Percentiles rank a stretch among this genome's conserved stretches.
Conservation (phyloP, 306 rosid species). For the Ceratonia siliqua region DNA sequence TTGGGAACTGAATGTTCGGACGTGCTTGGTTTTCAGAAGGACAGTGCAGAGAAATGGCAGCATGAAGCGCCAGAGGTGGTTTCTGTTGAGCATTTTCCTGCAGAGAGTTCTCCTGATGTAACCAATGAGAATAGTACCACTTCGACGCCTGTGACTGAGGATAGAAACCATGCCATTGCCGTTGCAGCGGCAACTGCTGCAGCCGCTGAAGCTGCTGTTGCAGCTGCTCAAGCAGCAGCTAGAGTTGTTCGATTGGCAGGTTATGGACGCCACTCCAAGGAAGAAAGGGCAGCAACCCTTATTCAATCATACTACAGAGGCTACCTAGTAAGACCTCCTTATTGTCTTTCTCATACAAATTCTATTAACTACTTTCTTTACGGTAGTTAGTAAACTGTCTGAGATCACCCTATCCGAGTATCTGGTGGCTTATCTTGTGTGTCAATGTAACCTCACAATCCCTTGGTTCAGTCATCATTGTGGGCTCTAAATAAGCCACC, state of each 20-base stretch:
- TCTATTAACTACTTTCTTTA: neutral
- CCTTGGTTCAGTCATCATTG: conserved; percentile 20
- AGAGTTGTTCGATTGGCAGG: conserved; percentile 80
- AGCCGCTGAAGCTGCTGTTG: conserved; percentile 82
- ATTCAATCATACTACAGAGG: conserved; percentile 92
- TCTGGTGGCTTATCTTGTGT: neutral
- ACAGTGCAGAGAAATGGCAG: conserved; percentile 53
- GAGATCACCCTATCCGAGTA: neutral
- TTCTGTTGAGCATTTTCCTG: conserved; percentile 76
- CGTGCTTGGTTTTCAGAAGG: conserved; percentile 37
- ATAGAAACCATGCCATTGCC: conserved; percentile 67
- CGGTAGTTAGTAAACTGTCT: conserved; percentile 20
- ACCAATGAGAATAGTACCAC: conserved; percentile 61
- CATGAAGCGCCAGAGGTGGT: conserved; percentile 72
- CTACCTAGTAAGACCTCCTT: conserved; percentile 64
- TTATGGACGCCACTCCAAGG: conserved; percentile 71
- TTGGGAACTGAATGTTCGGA: conserved; percentile 12
- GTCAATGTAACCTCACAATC: neutral
- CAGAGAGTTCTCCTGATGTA: conserved; percentile 69
- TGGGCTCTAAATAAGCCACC: conserved; percentile 42
- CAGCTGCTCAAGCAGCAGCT: conserved; percentile 86
- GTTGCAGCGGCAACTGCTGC: conserved; percentile 83
- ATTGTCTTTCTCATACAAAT: conserved; percentile 1
- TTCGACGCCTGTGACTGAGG: conserved; percentile 57
- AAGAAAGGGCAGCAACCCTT: conserved; percentile 76